Conservation (phyloP, 2,329 filamentous ascomycete species). For the Acephala macrosclerotiorum region DNA sequence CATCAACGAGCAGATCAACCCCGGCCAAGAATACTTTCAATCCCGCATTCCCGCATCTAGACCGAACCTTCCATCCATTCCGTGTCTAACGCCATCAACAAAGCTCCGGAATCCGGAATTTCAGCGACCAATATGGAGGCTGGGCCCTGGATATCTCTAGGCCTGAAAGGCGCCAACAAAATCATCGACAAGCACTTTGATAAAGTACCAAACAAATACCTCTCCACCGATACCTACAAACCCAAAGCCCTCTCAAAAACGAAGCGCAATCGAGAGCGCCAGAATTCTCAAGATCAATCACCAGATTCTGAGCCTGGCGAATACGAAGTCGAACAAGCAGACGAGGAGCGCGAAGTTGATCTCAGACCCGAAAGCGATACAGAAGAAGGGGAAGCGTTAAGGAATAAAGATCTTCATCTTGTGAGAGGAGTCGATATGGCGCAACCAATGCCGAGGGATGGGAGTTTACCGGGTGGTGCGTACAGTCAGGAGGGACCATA, state of each 20-base stretch:
- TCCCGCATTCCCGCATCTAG: neutral
- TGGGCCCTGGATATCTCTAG: conserved; percentile 26
- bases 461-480: neutral
- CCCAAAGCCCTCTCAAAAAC: conserved; percentile 21
- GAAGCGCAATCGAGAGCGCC: neutral
- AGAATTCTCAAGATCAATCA: conserved; percentile 17
- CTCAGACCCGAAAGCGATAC: neutral
- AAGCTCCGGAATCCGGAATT: conserved; percentile 8
- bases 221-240: conserved; percentile 33
- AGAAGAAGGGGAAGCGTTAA: neutral
- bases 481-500: conserved; percentile 1
- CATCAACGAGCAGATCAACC: neutral
- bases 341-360: neutral
- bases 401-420: neutral
- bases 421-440: neutral
- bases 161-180: conserved; percentile 30
- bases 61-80: neutral
- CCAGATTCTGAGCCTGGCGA: neutral
- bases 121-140: conserved; percentile 21
- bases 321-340: neutral
- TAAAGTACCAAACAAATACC: conserved; percentile 33
- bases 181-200: conserved; percentile 37
- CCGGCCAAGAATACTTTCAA: neutral
- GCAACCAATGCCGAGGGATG: neutral
- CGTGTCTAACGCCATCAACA: conserved; percentile 10